Conservation (phyloP, 2,329 filamentous ascomycete genomes). For the Dothiorella sarmentorum region DNA sequence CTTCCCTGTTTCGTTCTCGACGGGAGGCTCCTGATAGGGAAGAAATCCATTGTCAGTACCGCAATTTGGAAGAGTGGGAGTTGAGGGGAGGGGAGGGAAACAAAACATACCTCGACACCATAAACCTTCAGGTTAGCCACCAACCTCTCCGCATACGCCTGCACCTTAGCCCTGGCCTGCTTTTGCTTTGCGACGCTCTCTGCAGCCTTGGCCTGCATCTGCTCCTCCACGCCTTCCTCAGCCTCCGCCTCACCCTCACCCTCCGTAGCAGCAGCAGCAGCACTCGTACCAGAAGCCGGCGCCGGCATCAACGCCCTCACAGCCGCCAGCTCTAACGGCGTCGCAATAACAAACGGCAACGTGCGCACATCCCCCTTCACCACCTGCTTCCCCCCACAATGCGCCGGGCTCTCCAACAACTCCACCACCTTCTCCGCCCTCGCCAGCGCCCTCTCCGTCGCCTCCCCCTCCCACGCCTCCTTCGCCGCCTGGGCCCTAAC, state of each 20-base stretch:
- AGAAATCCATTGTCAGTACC: too few species aligned
- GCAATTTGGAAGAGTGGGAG: too few species aligned
- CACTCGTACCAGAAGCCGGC: too few species aligned
- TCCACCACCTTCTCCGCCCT: constrained; percentile 39
- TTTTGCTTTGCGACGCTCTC: constrained; percentile 33
- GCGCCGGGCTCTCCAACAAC: constrained; percentile 41
- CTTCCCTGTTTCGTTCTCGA: too few species aligned
- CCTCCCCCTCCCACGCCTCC: constrained; percentile 36
- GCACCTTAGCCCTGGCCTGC: constrained; percentile 39
- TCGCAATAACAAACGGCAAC: constrained; percentile 39
- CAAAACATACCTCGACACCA: constrained; percentile 21
- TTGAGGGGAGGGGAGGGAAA: neutral
- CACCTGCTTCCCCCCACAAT: constrained; percentile 27
- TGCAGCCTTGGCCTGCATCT: too few species aligned
- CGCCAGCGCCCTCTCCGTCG: constrained; percentile 37
- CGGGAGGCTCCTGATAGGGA: too few species aligned
- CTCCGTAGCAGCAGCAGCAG: too few species aligned
- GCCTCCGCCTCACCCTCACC: too few species aligned
- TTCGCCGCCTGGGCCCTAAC: constrained; percentile 33
- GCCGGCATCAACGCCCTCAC: constrained; percentile 36
- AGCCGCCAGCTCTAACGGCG: constrained; percentile 44
- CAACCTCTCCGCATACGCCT: constrained; percentile 39
- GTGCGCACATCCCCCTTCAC: constrained; percentile 29
- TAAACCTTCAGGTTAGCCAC: constrained; percentile 32
- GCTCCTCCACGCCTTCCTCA: constrained; percentile 30